phyloP scores from a whole-genome alignment of 2,329 filamentous ascomycete genomes.

The Arthrobotrys pseudoclavata region DNA sequence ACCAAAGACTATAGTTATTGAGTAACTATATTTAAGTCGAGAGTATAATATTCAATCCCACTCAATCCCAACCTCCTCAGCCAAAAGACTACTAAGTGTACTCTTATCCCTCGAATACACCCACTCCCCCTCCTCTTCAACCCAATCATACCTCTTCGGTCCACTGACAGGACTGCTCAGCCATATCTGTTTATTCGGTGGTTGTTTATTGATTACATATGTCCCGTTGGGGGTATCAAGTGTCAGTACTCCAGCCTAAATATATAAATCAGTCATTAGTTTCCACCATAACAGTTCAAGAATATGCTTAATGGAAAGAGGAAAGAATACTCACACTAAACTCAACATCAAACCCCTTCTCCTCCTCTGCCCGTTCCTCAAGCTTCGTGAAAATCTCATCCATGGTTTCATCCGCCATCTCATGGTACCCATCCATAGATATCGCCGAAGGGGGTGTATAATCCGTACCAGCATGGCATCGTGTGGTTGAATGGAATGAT shows the following conservation, averaged over 20 bases:
- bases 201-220: conserved; percentile 98
- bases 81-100: conserved; percentile 79
- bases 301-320: not conserved
- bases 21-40: not conserved
- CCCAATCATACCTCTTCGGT: conserved; percentile 94
- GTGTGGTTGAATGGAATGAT: conserved; percentile 7
- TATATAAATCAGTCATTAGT: not conserved
- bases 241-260: conserved; percentile 85
- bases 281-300: too few species aligned
- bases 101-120: conserved; percentile 88
- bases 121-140: conserved; percentile 79
- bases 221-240: conserved; percentile 79
- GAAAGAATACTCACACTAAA: conserved; percentile 78
- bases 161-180: conserved; percentile 90
- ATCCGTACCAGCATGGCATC: conserved; percentile 20
- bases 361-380: conserved; percentile 80
- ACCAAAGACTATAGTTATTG: too few species aligned
- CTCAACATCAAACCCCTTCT: conserved; percentile 79
- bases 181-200: conserved; percentile 98
- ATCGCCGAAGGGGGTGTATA: conserved; percentile 19
- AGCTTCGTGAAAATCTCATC: conserved; percentile 72
- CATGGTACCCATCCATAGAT: conserved; percentile 57
- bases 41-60: conserved; percentile 42
- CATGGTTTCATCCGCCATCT: conserved; percentile 60
- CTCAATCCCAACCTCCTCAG: conserved; percentile 80